Evolutionary conservation across 805 yeast species (phyloP).

Genomic region (Scheffersomyces stipitis): DNA sequence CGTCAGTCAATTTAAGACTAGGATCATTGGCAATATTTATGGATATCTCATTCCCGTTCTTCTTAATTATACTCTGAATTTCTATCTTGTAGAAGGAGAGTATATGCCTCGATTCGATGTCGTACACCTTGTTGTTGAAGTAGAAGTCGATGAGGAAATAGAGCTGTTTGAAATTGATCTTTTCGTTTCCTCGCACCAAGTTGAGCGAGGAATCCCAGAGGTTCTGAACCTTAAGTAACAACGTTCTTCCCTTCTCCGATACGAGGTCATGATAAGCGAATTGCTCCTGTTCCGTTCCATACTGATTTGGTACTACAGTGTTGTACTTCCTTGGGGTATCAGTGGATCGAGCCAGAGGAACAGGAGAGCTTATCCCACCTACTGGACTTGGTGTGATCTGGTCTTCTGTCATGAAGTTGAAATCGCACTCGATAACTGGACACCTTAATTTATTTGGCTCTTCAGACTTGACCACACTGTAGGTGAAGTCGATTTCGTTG

Average conservation of each 20-base stretch:
- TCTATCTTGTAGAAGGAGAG: slow-evolving; percentile 25
- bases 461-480: slow-evolving; percentile 2
- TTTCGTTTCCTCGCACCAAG: slow-evolving; percentile 17
- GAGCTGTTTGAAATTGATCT: slow-evolving; percentile 21
- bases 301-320: neutral
- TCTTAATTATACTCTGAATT: slow-evolving; percentile 17
- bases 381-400: slow-evolving; percentile 1
- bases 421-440: slow-evolving; percentile 42
- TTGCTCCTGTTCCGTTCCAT: neutral
- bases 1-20: slow-evolving; percentile 11
- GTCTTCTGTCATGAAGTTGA: slow-evolving; percentile 35
- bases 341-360: neutral
- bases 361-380: slow-evolving; percentile 7
- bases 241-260: slow-evolving; percentile 3
- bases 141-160: slow-evolving; percentile 31
- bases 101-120: slow-evolving; percentile 22
- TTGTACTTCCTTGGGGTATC: neutral
- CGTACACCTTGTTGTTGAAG: slow-evolving; percentile 17
- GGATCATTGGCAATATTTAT: slow-evolving; percentile 4
- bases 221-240: slow-evolving; percentile 19
- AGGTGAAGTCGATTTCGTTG: slow-evolving; percentile 28
- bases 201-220: slow-evolving; percentile 27
- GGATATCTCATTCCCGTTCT: slow-evolving; percentile 14
- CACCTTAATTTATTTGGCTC: slow-evolving; percentile 16
- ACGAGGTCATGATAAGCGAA: slow-evolving; percentile 2